Percentiles rank a stretch among this genome's conserved stretches.
Conservation (phyloP, 2,329 filamentous ascomycete genomes). For the Macrophomina tecta region DNA sequence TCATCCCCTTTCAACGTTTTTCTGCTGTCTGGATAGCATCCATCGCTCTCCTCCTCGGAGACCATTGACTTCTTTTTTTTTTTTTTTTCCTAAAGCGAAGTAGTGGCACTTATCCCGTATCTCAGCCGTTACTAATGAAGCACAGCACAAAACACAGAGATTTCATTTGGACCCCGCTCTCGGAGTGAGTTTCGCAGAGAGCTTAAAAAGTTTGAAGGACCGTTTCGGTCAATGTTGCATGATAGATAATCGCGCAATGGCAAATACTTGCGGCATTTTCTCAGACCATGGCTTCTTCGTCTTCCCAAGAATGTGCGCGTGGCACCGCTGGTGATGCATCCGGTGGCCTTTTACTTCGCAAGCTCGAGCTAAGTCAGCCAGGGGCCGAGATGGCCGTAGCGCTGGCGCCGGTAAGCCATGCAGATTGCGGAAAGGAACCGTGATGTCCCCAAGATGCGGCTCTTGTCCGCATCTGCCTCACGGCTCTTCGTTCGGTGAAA, state of each 20-base stretch:
- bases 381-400: background rate
- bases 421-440: slow-evolving; percentile 20
- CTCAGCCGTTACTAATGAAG: slow-evolving; percentile 25
- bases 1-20: slow-evolving; percentile 5
- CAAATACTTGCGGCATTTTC: slow-evolving; percentile 17
- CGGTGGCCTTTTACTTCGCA: slow-evolving; percentile 15
- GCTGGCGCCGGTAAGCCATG: slow-evolving; percentile 12
- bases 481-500: slow-evolving; percentile 3
- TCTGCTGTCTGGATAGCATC: background rate
- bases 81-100: background rate
- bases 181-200: slow-evolving; percentile 6
- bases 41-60: slow-evolving; percentile 2
- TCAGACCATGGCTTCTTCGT: background rate
- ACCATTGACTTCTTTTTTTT: slow-evolving; percentile 19
- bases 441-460: background rate
- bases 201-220: slow-evolving; percentile 22
- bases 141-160: slow-evolving; percentile 19
- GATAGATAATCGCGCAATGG: slow-evolving; percentile 26
- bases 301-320: background rate
- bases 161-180: background rate
- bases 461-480: slow-evolving; percentile 8
- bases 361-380: background rate
- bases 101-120: slow-evolving; percentile 16
- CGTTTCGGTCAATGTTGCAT: slow-evolving; percentile 22
- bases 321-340: slow-evolving; percentile 15